Evolutionary conservation across 345 rosid genomes (phyloP), one percentile per base, ranked within the genome.

Genomic region (Psidium friedrichsthalianum): DNA sequence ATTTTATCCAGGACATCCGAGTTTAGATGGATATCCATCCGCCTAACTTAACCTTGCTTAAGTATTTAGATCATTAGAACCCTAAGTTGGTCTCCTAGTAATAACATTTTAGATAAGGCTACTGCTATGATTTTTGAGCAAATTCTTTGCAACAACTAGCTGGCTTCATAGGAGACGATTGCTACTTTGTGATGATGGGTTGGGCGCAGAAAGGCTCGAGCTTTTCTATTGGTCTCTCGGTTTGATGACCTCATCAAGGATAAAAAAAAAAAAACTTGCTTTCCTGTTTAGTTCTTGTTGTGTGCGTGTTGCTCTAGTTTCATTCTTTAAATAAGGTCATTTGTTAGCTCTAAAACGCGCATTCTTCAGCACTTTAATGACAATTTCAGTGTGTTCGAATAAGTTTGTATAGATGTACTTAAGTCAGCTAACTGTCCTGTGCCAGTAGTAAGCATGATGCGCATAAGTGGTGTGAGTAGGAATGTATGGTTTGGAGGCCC

Each of bases 331-430:
- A 64, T 15, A 18, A 20, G 47, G 47, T n/a, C 78, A 4, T 69
- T 36, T 2, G 0, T 69, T 3, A 32, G 1, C 42, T 64, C 42
- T 64, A 20, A 29, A 14, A 18, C 1, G 4, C 0, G 24, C 32
- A 64, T 32, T 9, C 13, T 69, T 69, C 12, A 2, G 78, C 78
- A 2, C 47, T 69, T 2, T 32, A 18, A 0, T 9, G 25, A 40
- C 47, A 8, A 69, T 69, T 69, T 24, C 9, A 0, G 9, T 36
- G 6, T 69, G 78, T 69, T 69, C 20, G 47, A 18, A 18, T 69
- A 18, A 69, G 7, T 69, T 1, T 69, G 13, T 69, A 18, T 69
- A 2, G 78, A 69, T 69, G 47, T 12, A 0, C 18, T 47, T 0
- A 36, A 69, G 36, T 69, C 47, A 36, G 5, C 78, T 36, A 11